Percentiles rank a stretch among this genome's conserved stretches.
Conservation (phyloP, 2,329 filamentous ascomycete genomes). For the Gnomoniopsis smithogilvyi region DNA sequence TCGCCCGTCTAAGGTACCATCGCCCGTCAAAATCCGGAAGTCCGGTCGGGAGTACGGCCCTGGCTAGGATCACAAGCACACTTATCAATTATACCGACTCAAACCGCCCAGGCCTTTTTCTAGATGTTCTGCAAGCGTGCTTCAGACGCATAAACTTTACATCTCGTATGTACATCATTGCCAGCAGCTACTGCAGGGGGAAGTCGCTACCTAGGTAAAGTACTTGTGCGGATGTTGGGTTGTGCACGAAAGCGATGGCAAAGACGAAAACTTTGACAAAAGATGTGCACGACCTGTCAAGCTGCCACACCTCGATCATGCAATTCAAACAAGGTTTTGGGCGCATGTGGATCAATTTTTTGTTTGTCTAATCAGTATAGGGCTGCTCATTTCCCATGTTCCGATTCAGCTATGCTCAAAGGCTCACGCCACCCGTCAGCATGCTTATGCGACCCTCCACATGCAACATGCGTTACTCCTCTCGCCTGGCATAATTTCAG, state of each 20-base stretch:
- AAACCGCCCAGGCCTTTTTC: not conserved
- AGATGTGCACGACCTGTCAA: too few species aligned
- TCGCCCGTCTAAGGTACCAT: conserved; percentile 6
- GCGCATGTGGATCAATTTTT: too few species aligned
- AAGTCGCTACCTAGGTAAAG: too few species aligned
- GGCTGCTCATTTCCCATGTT: not conserved
- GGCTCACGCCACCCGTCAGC: not conserved
- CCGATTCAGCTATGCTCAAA: too few species aligned
- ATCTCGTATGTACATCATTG: too few species aligned
- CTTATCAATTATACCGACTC: not conserved
- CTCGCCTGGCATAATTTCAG: not conserved
- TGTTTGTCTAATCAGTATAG: too few species aligned
- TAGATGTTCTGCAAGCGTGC: not conserved
- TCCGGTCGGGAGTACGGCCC: not conserved
- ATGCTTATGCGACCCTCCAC: not conserved
- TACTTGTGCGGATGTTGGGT: too few species aligned
- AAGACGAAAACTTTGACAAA: too few species aligned
- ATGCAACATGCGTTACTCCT: not conserved
- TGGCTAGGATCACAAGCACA: not conserved
- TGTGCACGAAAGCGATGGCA: too few species aligned
- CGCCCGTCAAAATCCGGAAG: not conserved
- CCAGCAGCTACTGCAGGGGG: too few species aligned
- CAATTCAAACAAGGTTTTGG: too few species aligned
- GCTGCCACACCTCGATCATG: too few species aligned
- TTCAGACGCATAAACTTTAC: not conserved